Evolutionary conservation across 2,329 filamentous ascomycete species (phyloP).

Genomic region (Trichoderma sp.): DNA sequence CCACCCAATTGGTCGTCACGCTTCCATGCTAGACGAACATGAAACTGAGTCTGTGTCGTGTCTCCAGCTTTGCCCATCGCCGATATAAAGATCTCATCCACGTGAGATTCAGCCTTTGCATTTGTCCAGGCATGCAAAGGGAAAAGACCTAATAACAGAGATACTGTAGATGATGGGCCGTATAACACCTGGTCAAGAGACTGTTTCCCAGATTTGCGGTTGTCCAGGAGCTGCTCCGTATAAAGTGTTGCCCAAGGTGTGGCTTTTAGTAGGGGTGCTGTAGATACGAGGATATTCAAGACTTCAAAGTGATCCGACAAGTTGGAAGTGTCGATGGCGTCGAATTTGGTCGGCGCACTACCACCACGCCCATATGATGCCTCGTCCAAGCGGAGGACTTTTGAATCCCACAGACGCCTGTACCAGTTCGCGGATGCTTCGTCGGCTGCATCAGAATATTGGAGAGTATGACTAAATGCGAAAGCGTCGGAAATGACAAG

Average conservation of each 20-base stretch:
- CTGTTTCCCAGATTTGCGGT: slow-evolving; percentile 27
- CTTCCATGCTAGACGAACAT: slow-evolving; percentile 41
- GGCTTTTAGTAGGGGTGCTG: slow-evolving; percentile 48
- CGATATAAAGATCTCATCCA: slow-evolving; percentile 40
- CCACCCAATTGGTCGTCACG: slow-evolving; percentile 36
- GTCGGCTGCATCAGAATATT: slow-evolving; percentile 38
- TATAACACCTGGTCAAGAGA: slow-evolving; percentile 46
- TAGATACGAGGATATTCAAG: slow-evolving; percentile 43
- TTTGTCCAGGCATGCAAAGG: slow-evolving; percentile 55
- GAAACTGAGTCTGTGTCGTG: slow-evolving; percentile 27
- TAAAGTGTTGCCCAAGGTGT: slow-evolving; percentile 49
- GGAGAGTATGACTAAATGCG: slow-evolving; percentile 53
- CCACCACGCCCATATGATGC: slow-evolving; percentile 40
- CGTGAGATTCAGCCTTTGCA: slow-evolving; percentile 41
- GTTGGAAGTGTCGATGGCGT: slow-evolving; percentile 58
- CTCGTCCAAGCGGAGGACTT: slow-evolving; percentile 44
- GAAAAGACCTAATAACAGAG: slow-evolving; percentile 52
- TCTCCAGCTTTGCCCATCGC: neutral
- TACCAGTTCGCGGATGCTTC: slow-evolving; percentile 43
- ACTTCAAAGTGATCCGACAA: slow-evolving; percentile 43
- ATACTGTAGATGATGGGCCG: slow-evolving; percentile 48
- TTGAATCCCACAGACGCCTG: slow-evolving; percentile 42
- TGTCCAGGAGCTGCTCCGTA: slow-evolving; percentile 48
- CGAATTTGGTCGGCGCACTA: slow-evolving; percentile 47
- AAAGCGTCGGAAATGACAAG: slow-evolving; percentile 52